These are phyloP conservation scores for Ramaria sp. DNA, from an alignment of 768 basidiomycete genomes.

Conservation along the genomic window DNA sequence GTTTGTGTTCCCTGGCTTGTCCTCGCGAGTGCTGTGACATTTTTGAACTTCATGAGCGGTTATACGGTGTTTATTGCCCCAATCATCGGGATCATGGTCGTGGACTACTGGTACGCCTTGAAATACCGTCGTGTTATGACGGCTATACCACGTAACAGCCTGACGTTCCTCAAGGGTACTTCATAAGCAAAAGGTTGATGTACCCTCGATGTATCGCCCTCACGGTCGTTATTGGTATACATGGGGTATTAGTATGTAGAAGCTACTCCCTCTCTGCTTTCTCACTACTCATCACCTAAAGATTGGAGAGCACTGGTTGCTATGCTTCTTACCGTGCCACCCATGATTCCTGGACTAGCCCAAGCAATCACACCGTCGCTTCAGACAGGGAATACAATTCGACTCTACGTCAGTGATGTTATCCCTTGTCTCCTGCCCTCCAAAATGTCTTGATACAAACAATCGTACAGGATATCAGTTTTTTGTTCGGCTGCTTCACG, in stretches of 20 bases:
- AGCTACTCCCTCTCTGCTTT: not conserved
- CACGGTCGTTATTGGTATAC: slow-evolving; percentile 71
- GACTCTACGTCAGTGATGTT: slow-evolving; percentile 26
- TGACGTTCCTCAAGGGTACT: slow-evolving; percentile 51
- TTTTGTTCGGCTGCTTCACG: slow-evolving; percentile 19
- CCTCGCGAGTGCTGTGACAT: slow-evolving; percentile 51
- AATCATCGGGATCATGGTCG: slow-evolving; percentile 65
- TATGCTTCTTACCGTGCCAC: slow-evolving; percentile 55
- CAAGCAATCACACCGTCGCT: slow-evolving; percentile 60
- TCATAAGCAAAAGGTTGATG: slow-evolving; percentile 60
- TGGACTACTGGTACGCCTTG: slow-evolving; percentile 19
- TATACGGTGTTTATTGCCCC: slow-evolving; percentile 85
- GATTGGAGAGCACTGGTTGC: slow-evolving; percentile 71
- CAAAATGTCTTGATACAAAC: not conserved
- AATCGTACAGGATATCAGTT: slow-evolving; percentile 4
- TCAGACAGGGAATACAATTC: slow-evolving; percentile 43
- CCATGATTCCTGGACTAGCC: slow-evolving; percentile 69
- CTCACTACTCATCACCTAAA: not conserved
- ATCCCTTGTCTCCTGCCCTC: too few species aligned
- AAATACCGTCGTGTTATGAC: not conserved
- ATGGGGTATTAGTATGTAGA: slow-evolving; percentile 49
- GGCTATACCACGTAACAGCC: not conserved
- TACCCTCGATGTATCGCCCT: slow-evolving; percentile 77
- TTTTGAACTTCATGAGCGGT: slow-evolving; percentile 70
- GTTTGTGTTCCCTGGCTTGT: slow-evolving; percentile 84